These are phyloP conservation scores for Verticillium zaregamsianum DNA, from an alignment of 2,329 filamentous ascomycete species.

Conservation along the genomic window DNA sequence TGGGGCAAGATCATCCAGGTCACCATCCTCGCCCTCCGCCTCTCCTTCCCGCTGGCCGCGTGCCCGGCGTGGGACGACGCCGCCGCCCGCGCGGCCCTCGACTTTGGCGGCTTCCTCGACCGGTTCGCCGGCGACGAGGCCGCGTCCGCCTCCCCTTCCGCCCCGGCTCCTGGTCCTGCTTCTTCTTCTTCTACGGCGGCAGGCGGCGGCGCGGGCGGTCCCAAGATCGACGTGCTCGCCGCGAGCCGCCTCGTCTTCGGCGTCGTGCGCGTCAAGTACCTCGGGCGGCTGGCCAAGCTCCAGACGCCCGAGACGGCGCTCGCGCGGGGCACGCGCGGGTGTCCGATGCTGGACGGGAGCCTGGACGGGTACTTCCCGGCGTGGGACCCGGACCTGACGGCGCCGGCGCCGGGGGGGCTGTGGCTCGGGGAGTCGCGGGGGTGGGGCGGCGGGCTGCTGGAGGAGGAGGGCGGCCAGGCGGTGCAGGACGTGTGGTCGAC, in stretches of 20 bases:
- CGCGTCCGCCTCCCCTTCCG: not conserved
- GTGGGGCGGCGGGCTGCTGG: conserved; percentile 5
- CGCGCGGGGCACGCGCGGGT: conserved; percentile 22
- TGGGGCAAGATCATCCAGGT: conserved; percentile 36
- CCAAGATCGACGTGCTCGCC: conserved; percentile 35
- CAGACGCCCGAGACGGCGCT: conserved; percentile 17
- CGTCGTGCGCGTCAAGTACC: conserved; percentile 42
- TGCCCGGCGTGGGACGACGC: conserved; percentile 29
- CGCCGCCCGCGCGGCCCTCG: conserved; percentile 33
- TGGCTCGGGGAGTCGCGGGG: conserved; percentile 2
- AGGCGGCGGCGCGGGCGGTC: conserved; percentile 3
- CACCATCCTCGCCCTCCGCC: conserved; percentile 38
- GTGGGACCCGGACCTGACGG: conserved; percentile 36
- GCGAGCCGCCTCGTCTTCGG: conserved; percentile 42
- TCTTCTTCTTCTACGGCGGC: no score
- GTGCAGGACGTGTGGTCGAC: conserved; percentile 44
- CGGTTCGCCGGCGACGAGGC: conserved; percentile 24
- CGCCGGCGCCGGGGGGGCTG: conserved; percentile 8
- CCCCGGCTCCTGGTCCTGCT: no score
- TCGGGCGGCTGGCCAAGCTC: conserved; percentile 31
- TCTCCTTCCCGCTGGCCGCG: conserved; percentile 39
- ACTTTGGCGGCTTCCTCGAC: conserved; percentile 34
- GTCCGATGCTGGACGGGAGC: conserved; percentile 49
- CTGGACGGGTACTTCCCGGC: conserved; percentile 39
- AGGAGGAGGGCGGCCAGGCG: conserved; percentile 15